Evolutionary conservation across 352 stramenopile genomes (phyloP), one percentile per base, ranked within the genome.

Genomic region (Vaucheria bursata): DNA sequence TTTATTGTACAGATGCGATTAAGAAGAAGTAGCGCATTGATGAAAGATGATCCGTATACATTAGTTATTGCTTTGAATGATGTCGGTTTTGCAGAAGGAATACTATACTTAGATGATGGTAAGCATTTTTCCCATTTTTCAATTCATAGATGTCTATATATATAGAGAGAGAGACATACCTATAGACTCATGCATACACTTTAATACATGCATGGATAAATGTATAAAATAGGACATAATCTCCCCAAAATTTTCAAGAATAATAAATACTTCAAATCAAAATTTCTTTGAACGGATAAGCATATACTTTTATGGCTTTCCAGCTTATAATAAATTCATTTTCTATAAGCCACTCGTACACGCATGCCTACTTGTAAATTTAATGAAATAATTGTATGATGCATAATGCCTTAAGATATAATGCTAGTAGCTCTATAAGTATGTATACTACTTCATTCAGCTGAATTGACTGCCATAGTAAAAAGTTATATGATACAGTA

Each of bases 11-110:
- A 98, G 85, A 91, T 98, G 83, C 89, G 96, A 32, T 87, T 99
- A 40, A 91, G 96, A 50, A 89, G 96, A 68, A 97, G 88, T 74
- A 92, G 93, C 69, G 82, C 89, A 29, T 87, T 97, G 37, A 99
- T 99, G 96, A 88, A 83, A n/a, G 87, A 90, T 37, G 96, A 99
- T 82, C 96, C 96, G 37, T 96, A 97, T 78, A 98, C 95, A 52
- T 88, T 99, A 5, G 91, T 97, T 38, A 87, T 98, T 77, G 90
- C 95, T 31, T 85, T 98, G 39, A 90, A 98, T 79, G 81, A 84
- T 5, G 78, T 85, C 29, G 87, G 88, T n/a, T 83, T 88, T 38
- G 95, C 95, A 3, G 74, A 75, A 0, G 96, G 96, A 8, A 72
- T 85, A 33, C 87, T 99, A 0, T 99, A 98, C 85, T 88, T 99